phyloP scores from a whole-genome alignment of 176 grass and related monocot species.

The Carex littledalei region DNA sequence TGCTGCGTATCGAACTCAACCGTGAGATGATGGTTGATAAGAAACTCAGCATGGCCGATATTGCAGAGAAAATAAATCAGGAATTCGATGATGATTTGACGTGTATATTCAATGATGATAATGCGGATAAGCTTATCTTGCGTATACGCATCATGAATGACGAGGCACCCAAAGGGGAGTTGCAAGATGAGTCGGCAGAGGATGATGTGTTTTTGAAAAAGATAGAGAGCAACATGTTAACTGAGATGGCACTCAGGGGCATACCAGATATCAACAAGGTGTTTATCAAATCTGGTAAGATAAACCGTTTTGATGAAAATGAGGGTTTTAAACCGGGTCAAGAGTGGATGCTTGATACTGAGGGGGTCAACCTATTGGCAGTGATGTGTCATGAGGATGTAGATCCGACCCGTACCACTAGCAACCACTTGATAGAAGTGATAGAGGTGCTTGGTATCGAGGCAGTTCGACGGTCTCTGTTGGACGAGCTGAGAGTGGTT shows the following conservation, averaged over 20 bases:
- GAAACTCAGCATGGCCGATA: slow-evolving; percentile 98
- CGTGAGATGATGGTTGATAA: slow-evolving; percentile 99
- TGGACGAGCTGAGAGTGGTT: slow-evolving; percentile 90
- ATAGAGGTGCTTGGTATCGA: slow-evolving; percentile 98
- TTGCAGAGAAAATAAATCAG: slow-evolving; percentile 94
- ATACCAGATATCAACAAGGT: slow-evolving; percentile 99
- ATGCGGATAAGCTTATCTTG: slow-evolving; percentile 95
- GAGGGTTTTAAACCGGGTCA: slow-evolving; percentile 77
- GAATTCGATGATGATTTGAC: slow-evolving; percentile 95
- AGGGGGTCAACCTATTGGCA: slow-evolving; percentile 92
- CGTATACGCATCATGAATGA: slow-evolving; percentile 94
- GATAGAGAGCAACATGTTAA: slow-evolving; percentile 95
- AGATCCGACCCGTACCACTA: slow-evolving; percentile 91
- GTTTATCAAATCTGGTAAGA: slow-evolving; percentile 76
- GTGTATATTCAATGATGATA: slow-evolving; percentile 99
- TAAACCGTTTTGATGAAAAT: slow-evolving; percentile 67
- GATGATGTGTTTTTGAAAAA: slow-evolving; percentile 92
- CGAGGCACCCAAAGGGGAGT: slow-evolving; percentile 91
- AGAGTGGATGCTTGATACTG: slow-evolving; percentile 98
- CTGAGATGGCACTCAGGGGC: slow-evolving; percentile 94
- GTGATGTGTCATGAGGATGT: slow-evolving; percentile 97
- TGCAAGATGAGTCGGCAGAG: slow-evolving; percentile 94
- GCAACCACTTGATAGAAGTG: slow-evolving; percentile 95
- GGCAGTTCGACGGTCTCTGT: slow-evolving; percentile 76
- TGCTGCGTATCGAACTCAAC: slow-evolving; percentile 91